Evolutionary conservation across 2,329 filamentous ascomycete species (phyloP), one percentile per base, ranked within the genome.

Genomic region (Diaporthe ampelina): DNA sequence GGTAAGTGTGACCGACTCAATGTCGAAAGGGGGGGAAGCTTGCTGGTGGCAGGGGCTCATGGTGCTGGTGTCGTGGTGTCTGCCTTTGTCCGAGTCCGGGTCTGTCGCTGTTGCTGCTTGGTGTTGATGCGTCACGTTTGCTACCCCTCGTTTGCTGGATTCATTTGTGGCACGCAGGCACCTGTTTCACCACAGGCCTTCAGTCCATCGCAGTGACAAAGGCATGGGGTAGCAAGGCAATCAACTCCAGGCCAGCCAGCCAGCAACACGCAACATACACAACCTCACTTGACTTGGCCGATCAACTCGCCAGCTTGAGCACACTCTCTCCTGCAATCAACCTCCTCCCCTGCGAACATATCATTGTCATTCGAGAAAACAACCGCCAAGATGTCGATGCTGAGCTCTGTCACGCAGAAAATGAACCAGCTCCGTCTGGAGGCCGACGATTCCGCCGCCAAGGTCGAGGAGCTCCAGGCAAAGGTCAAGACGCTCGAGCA

Each of bases 391-490:
- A 75, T 75, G 74, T 74, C 74, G 59, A 75, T 79, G 78, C 75
- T 77, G 70, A 77, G 79, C 79, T 77, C 81, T 76, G 73, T 76
- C 72, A 78, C 72, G 76, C 81, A 98, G 96, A 96, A 95, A 93
- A 96, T 98, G 94, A 94, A 94, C 88, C 90, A 93, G 85, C 95
- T 99, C 88, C 95, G 96, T 84, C 87, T 96, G 86, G 95, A 98
- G 91, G 94, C 95, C 82, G 97, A 98, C 83, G 94, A 97, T 84
- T 92, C 94, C 78, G 87, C 91, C 78, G 86, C 89, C 83, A 94
- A 96, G 88, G 93, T 93, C 78, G 94, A 98, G 83, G 96, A 98
- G 87, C 91, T 97, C 79, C 92, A 97, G 87, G 79, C 86, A 81
- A 95, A 94, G 87, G 90, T 98, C 87, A 98, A 98, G 90, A 85